Evolutionary conservation across 148 eudicot species (phyloP).

Genomic region (Euryodendron excelsum): DNA sequence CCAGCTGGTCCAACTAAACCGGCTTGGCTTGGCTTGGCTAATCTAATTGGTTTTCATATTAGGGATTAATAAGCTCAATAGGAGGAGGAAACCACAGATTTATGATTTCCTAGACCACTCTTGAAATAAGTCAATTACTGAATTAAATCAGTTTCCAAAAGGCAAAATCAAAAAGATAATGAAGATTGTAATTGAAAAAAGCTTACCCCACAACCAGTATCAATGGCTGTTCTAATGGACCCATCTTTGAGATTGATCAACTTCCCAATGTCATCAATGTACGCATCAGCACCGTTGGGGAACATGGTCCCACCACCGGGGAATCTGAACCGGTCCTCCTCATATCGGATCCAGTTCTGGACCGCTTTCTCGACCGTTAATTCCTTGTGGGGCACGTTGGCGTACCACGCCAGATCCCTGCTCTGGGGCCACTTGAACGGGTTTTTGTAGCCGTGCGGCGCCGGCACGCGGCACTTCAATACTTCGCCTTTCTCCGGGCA

Average conservation of each 20-base stretch:
- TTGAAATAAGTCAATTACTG: not conserved
- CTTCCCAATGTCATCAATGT: slow-evolving; percentile 64
- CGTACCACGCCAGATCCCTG: slow-evolving; percentile 68
- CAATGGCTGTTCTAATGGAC: slow-evolving; percentile 82
- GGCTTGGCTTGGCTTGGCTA: no score
- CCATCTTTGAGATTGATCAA: slow-evolving; percentile 62
- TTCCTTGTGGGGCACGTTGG: slow-evolving; percentile 73
- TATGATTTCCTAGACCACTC: no score
- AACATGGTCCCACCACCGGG: slow-evolving; percentile 95
- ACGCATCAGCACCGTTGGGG: slow-evolving; percentile 71
- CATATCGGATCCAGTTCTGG: slow-evolving; percentile 75
- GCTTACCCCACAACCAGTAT: slow-evolving; percentile 92
- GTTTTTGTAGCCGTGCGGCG: slow-evolving; percentile 62
- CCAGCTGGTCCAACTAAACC: not conserved
- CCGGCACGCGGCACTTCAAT: slow-evolving; percentile 64
- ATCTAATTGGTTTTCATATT: no score
- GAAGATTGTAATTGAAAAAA: not conserved
- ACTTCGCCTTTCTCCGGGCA: slow-evolving; percentile 55
- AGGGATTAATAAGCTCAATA: no score
- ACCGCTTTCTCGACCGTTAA: slow-evolving; percentile 80
- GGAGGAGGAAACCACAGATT: no score
- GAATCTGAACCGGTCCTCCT: slow-evolving; percentile 70
- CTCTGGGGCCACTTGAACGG: slow-evolving; percentile 83
- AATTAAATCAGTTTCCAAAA: not conserved
- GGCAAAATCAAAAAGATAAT: not conserved